phyloP scores from a whole-genome alignment of 73 alveolate species.

The Halteria grandinella region DNA sequence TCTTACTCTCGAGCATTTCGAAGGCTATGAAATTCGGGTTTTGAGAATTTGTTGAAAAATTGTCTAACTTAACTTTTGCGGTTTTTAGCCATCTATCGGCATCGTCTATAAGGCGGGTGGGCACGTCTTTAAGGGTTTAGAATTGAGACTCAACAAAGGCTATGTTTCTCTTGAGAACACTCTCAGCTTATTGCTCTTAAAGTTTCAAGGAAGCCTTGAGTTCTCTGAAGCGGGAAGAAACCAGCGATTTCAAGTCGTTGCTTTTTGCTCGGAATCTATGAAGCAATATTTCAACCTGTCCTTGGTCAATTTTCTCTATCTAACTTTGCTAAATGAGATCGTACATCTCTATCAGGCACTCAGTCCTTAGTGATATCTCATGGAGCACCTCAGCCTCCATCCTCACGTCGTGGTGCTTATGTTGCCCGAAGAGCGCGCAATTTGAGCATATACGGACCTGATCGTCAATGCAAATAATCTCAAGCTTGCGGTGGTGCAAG shows the following conservation, averaged over 20 bases:
- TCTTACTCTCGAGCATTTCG: slow-evolving; percentile 53
- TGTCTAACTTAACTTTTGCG: slow-evolving; percentile 40
- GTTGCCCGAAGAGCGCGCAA: slow-evolving; percentile 96
- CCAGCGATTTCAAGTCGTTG: slow-evolving; percentile 8
- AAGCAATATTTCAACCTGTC: not conserved
- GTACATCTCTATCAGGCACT: slow-evolving; percentile 79
- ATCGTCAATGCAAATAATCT: slow-evolving; percentile 89
- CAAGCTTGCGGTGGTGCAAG: slow-evolving; percentile 77
- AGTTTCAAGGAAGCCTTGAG: slow-evolving; percentile 15
- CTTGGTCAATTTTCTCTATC: slow-evolving; percentile 9
- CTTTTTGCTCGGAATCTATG: slow-evolving; percentile 1
- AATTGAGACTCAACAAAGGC: slow-evolving; percentile 9
- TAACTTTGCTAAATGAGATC: slow-evolving; percentile 65
- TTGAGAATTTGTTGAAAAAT: slow-evolving; percentile 3
- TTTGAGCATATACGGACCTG: slow-evolving; percentile 85
- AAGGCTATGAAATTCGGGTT: slow-evolving; percentile 47
- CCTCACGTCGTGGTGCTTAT: slow-evolving; percentile 89
- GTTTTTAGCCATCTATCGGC: slow-evolving; percentile 26
- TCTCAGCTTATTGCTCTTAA: slow-evolving; percentile 24
- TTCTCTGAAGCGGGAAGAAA: slow-evolving; percentile 16
- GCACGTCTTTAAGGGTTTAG: slow-evolving; percentile 12
- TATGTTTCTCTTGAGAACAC: slow-evolving; percentile 14
- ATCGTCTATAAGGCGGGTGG: slow-evolving; percentile 27
- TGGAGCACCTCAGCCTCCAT: slow-evolving; percentile 87
- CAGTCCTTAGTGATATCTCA: slow-evolving; percentile 86